Evolutionary conservation across 2,329 filamentous ascomycete genomes (phyloP).

Genomic region (Tolypocladium tropicale): DNA sequence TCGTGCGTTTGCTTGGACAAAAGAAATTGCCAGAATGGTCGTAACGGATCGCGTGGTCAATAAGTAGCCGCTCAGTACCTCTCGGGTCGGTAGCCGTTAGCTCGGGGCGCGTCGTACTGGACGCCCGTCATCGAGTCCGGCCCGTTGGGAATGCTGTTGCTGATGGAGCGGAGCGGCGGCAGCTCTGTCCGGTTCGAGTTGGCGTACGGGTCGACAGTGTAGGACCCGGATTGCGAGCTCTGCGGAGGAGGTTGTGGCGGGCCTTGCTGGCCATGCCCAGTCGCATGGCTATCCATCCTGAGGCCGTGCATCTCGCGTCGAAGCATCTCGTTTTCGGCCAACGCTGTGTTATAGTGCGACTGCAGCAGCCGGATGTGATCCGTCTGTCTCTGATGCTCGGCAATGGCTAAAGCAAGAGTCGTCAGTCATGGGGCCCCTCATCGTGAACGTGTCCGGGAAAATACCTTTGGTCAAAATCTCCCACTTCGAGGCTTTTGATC

Average conservation of each 20-base stretch:
- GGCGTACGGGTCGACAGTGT: slow-evolving; percentile 20
- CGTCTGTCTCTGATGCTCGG: slow-evolving; percentile 46
- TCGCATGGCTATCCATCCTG: slow-evolving; percentile 39
- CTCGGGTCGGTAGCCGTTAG: slow-evolving; percentile 36
- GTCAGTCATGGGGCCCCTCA: not conserved
- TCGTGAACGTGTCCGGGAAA: slow-evolving; percentile 9
- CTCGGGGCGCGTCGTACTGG: slow-evolving; percentile 44
- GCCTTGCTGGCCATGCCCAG: slow-evolving; percentile 27
- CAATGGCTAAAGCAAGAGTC: slow-evolving; percentile 37
- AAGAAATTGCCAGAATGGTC: not conserved
- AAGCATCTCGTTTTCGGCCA: slow-evolving; percentile 35
- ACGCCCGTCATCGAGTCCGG: slow-evolving; percentile 58
- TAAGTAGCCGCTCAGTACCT: slow-evolving; percentile 16
- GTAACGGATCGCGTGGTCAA: not conserved
- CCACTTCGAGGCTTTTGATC: slow-evolving; percentile 82
- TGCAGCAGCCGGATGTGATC: slow-evolving; percentile 38
- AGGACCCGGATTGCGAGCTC: slow-evolving; percentile 7
- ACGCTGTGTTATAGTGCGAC: slow-evolving; percentile 29
- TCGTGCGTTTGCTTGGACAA: slow-evolving; percentile 5
- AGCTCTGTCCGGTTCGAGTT: slow-evolving; percentile 35
- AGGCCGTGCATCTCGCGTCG: slow-evolving; percentile 38
- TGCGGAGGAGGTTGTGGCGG: slow-evolving; percentile 11
- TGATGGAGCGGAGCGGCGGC: slow-evolving; percentile 45
- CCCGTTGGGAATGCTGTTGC: slow-evolving; percentile 27
- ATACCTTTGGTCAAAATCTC: slow-evolving; percentile 78